These are phyloP conservation scores for Leishmania arabica DNA, from an alignment of 208 protist genomes.

Conservation along the genomic window DNA sequence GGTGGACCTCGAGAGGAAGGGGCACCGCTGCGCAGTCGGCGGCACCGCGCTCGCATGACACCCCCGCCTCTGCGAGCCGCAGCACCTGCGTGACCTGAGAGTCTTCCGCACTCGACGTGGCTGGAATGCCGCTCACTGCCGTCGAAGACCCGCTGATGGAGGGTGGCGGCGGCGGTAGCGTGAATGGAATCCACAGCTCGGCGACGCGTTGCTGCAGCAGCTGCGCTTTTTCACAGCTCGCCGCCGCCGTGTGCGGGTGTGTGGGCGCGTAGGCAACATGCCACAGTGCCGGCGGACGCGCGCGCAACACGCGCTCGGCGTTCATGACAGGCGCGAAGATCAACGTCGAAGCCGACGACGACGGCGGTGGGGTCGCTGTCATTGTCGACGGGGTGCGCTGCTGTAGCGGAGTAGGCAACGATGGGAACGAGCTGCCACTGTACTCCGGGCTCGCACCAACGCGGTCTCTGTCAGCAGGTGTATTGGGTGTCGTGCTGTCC, in stretches of 20 bases:
- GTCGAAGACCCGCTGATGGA: not conserved
- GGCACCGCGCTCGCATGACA: not conserved
- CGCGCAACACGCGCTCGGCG: constrained; percentile 19
- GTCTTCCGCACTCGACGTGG: not conserved
- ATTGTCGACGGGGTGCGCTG: not conserved
- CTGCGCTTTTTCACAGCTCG: not conserved
- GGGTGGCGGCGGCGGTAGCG: constrained; percentile 4
- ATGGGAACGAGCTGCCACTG: not conserved
- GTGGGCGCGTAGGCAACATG: constrained; percentile 24
- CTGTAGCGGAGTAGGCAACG: not conserved
- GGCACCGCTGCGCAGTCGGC: not conserved
- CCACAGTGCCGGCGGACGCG: constrained; percentile 14
- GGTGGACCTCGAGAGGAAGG: constrained; percentile 17
- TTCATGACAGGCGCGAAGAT: constrained; percentile 6
- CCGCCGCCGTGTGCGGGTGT: not conserved
- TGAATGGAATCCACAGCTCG: constrained; percentile 29
- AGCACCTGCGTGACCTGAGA: not conserved
- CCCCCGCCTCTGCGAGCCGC: not conserved
- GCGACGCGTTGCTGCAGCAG: constrained; percentile 20
- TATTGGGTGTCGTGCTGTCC: not conserved
- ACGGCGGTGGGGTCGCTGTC: not conserved
- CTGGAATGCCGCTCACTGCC: too few species aligned
- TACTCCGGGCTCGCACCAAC: not conserved
- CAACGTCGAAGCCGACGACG: not conserved
- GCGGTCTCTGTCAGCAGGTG: not conserved